Percentiles rank a stretch among this genome's conserved stretches.
These are phyloP conservation scores for Capsella bursapastoris DNA, from an alignment of 345 rosid species.

Conservation along the genomic window DNA sequence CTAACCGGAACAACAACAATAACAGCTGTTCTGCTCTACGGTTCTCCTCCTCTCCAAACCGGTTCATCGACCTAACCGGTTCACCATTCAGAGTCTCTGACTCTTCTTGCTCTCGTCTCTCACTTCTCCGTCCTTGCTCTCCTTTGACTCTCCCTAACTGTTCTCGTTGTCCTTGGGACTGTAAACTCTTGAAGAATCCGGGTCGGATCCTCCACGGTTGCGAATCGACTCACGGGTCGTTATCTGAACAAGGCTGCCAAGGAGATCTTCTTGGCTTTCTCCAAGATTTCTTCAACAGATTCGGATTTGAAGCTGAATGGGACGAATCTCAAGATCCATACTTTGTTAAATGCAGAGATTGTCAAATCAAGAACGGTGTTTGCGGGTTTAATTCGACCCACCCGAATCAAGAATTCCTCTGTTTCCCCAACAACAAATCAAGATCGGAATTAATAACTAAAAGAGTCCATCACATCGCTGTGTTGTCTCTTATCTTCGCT, in stretches of 20 bases:
- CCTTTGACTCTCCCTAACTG: constrained; percentile 59
- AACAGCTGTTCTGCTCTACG: constrained; percentile 42
- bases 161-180: constrained; percentile 67
- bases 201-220: constrained; percentile 66
- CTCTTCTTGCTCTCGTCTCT: constrained; percentile 78
- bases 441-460: constrained; percentile 43
- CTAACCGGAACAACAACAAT: constrained; percentile 2
- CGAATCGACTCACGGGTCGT: constrained; percentile 48
- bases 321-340: constrained; percentile 68
- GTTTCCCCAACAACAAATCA: constrained; percentile 45
- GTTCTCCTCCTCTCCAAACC: constrained; percentile 48
- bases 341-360: constrained; percentile 61
- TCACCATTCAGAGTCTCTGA: constrained; percentile 76
- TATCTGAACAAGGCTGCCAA: constrained; percentile 69
- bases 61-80: constrained; percentile 61
- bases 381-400: constrained; percentile 80
- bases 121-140: constrained; percentile 64
- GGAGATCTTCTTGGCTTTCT: constrained; percentile 59
- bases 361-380: constrained; percentile 55
- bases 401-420: constrained; percentile 59
- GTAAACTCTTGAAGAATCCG: constrained; percentile 62
- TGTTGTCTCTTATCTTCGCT: constrained; percentile 57
- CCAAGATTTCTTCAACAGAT: constrained; percentile 47
- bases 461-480: constrained; percentile 48
- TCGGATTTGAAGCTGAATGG: constrained; percentile 72